A percentile compares a stretch with the other conserved stretches of the same genome.
These are phyloP conservation scores for Bocquillonia castaneifolia DNA, from an alignment of 441 rosid species.

Conservation along the genomic window DNA sequence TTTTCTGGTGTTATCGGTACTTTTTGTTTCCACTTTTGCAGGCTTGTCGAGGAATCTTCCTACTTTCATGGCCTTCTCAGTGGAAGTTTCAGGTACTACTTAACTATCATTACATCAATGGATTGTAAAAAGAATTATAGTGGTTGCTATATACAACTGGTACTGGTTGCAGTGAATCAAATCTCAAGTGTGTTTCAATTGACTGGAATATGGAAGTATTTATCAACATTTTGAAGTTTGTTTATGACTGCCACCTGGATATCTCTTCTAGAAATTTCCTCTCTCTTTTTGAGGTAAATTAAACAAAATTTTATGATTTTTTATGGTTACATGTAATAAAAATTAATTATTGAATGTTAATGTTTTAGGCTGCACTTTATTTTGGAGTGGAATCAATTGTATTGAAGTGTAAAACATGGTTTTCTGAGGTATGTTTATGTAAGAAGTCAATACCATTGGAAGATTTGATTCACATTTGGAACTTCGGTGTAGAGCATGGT, in stretches of 20 bases:
- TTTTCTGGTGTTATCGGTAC: too few relatives aligned
- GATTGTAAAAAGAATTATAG: too few relatives aligned
- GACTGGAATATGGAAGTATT: conserved; percentile 55
- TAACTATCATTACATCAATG: too few relatives aligned
- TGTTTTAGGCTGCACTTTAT: conserved; percentile 63
- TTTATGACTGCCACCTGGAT: conserved; percentile 43
- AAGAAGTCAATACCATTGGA: conserved; percentile 37
- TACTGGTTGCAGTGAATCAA: conserved; percentile 55
- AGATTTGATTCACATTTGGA: conserved; percentile 70
- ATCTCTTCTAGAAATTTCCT: conserved; percentile 49
- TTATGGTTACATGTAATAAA: too few relatives aligned
- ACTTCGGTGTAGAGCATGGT: conserved; percentile 63
- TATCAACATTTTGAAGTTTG: conserved; percentile 44
- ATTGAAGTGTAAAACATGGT: conserved; percentile 54
- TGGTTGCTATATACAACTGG: too few relatives aligned
- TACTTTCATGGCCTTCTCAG: conserved; percentile 61
- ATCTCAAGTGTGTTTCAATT: conserved; percentile 38
- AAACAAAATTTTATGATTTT: too few relatives aligned
- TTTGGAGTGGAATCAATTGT: conserved; percentile 72
- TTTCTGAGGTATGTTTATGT: conserved; percentile 34
- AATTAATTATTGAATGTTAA: too few relatives aligned
- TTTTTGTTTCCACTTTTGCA: too few relatives aligned
- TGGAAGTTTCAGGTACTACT: conserved; percentile 62
- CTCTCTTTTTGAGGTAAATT: conserved; percentile 53
- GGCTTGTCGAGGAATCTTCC: conserved; percentile 56